Base-by-base conservation (phyloP, 1,284 basidiomycete genomes). In the Omphalotus olearius region DNA sequence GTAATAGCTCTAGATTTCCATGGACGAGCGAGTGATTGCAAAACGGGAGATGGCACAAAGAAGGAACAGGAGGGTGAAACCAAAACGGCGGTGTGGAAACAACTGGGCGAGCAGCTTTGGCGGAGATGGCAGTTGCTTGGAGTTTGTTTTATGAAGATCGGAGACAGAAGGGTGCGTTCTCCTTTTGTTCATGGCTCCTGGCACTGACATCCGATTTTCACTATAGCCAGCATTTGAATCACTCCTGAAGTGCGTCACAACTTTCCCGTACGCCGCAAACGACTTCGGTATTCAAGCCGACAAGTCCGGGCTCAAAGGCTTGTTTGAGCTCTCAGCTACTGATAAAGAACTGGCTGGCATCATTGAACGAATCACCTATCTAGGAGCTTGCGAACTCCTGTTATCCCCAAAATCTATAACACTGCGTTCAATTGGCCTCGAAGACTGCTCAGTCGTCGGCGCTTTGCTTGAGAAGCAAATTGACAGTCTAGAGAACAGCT, bases 61-160 rank as follows among this genome's bases (percentile, higher is more conserved):
- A 33, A 41, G 20, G 40, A 57, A 13, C 59, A 61, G 25, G 58
- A 55, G 35, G 59, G 53, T 6, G 68, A 62, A 20, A 67, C 72
- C 52, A 71, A 73, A 44, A 68, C 68, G 9, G 78, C 81, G 26
- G 72, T 68, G 0, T 88, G 84, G 82, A 69, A 56, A 45, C 75
- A 79, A 53, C 70, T 90, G 3, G 74, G 79, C 53, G 78, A 83
- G 20, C 82, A 85, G 57, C 55, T 90, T 26, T 80, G 78, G 57
- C 75, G 82, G 37, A 71, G 91, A 37, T 91, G 82, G 75, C 90
- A 93, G 65, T 67, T 93, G n/a, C 70, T 93, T 18, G 89, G 80
- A 0, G 80, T 85, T 2, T 91, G 88, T 62, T 82, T 81, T 62
- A 74, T 76, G 37, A 91, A 88, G 64, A 82, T 80, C 39, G 83